Evolutionary conservation across 129 eudicot species (phyloP).

Genomic region (Helianthus annuus): DNA sequence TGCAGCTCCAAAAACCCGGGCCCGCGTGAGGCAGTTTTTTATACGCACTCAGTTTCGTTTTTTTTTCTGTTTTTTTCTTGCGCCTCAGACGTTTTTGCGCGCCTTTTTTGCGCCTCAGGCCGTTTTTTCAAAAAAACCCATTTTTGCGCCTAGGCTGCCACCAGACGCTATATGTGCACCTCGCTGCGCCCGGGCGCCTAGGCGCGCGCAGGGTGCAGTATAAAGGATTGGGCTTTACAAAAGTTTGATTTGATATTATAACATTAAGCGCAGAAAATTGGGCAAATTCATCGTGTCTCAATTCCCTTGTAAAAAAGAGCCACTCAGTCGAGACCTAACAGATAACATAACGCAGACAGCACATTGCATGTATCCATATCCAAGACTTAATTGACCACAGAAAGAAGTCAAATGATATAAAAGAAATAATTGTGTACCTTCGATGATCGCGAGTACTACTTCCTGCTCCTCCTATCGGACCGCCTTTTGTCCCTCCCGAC

Average conservation of each 20-base stretch:
- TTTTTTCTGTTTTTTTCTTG: too few relatives aligned
- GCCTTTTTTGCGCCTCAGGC: too few relatives aligned
- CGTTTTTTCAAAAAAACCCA: too few relatives aligned
- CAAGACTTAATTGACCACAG: neutral
- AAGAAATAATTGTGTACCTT: neutral
- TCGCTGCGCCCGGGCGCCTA: too few relatives aligned
- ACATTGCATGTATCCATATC: constrained; percentile 3
- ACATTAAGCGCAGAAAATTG: neutral
- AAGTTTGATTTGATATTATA: neutral
- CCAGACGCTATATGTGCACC: too few relatives aligned
- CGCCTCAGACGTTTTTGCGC: too few relatives aligned
- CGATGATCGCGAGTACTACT: constrained; percentile 17
- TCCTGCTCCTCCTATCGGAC: constrained; percentile 61
- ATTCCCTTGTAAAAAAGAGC: neutral
- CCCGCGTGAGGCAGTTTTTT: too few relatives aligned
- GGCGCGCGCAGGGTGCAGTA: neutral
- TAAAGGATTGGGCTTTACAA: neutral
- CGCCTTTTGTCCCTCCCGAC: constrained; percentile 68
- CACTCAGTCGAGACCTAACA: neutral
- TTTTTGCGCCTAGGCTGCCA: too few relatives aligned
- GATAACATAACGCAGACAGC: neutral
- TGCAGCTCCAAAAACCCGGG: too few relatives aligned
- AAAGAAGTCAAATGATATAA: neutral
- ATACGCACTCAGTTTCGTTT: too few relatives aligned
- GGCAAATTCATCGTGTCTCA: neutral